Evolutionary conservation across 805 yeast species (phyloP).

Genomic region (Zygosaccharomyces gambellarensis): DNA sequence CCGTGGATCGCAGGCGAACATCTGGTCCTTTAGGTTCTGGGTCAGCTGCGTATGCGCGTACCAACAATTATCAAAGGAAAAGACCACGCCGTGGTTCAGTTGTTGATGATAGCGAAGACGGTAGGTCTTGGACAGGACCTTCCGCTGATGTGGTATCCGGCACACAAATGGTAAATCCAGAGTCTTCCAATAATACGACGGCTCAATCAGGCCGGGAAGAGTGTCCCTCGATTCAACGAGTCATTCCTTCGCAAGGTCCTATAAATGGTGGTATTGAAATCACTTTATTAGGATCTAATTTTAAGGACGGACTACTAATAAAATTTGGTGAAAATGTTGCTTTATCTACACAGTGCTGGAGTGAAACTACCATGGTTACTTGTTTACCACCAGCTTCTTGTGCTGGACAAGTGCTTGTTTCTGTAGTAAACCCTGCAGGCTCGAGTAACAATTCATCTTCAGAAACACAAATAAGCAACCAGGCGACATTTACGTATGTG

Average conservation of each 20-base stretch:
- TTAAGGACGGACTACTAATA: conserved; percentile 75
- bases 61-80: conserved; percentile 19
- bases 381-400: conserved; percentile 86
- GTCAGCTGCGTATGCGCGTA: conserved; percentile 16
- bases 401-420: conserved; percentile 88
- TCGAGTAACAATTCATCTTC: conserved; percentile 4
- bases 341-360: conserved; percentile 91
- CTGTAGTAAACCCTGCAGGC: conserved; percentile 53
- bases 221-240: conserved; percentile 66
- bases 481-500: conserved; percentile 72
- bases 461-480: conserved; percentile 27
- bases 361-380: conserved; percentile 87
- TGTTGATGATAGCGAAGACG: conserved; percentile 9
- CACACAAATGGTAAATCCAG: not conserved
- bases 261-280: conserved; percentile 95
- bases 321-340: conserved; percentile 82
- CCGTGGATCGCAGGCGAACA: conserved; percentile 10
- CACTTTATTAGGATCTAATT: conserved; percentile 81
- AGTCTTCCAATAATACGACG: not conserved
- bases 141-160: conserved; percentile 2
- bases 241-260: conserved; percentile 95
- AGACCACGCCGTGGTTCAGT: conserved; percentile 14
- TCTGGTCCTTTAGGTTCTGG: conserved; percentile 8
- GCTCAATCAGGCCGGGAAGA: not conserved
- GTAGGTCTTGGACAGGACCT: conserved; percentile 17